Evolutionary conservation across 805 yeast genomes (phyloP).

Genomic region (Candida nitratophila): DNA sequence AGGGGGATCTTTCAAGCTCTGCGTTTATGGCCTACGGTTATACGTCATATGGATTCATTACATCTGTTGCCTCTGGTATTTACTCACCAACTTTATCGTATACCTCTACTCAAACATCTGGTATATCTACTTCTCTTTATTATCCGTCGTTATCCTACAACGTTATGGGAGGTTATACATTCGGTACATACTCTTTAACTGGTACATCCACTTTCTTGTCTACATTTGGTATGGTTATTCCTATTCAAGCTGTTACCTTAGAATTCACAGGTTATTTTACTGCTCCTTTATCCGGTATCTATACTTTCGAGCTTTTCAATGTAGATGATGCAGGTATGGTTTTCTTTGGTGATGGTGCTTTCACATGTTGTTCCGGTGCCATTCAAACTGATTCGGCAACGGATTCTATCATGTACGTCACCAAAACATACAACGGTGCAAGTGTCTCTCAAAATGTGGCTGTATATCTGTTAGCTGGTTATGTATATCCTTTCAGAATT

Average conservation of each 20-base stretch:
- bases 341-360: conserved; percentile 24
- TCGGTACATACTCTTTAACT: conserved; percentile 1
- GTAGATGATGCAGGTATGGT: conserved; percentile 29
- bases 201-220: background rate
- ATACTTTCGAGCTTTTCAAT: conserved; percentile 12
- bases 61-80: conserved; percentile 3
- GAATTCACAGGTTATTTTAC: conserved; percentile 13
- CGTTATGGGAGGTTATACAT: background rate
- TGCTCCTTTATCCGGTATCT: conserved; percentile 25
- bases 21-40: conserved; percentile 5
- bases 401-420: conserved; percentile 5
- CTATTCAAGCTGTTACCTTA: conserved; percentile 6
- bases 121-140: conserved; percentile 3
- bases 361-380: conserved; percentile 26
- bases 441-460: conserved; percentile 4
- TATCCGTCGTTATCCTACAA: too few species aligned
- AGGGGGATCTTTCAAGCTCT: conserved; percentile 2
- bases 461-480: background rate
- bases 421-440: background rate
- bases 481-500: conserved; percentile 3
- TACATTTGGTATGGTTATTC: conserved; percentile 6
- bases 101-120: background rate
- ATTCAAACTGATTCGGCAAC: conserved; percentile 3
- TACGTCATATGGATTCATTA: background rate
- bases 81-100: conserved; percentile 3